Evolutionary conservation across 177 flowering plant species (phyloP).

Genomic region (Tripterygium wilfordii): DNA sequence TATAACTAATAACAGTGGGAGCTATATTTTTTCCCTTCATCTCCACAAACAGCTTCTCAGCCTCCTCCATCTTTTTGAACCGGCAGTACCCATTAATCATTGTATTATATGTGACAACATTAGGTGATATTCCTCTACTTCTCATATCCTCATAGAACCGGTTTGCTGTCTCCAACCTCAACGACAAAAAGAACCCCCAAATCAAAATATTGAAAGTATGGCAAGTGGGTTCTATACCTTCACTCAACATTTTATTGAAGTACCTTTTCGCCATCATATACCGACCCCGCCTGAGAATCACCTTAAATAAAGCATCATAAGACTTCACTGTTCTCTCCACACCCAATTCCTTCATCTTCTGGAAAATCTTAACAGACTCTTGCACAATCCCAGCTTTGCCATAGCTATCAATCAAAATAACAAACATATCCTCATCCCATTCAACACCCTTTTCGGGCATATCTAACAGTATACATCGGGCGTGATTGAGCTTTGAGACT

Average conservation of each 20-base stretch:
- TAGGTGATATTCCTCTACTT: conserved; percentile 51
- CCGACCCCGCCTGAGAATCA: conserved; percentile 71
- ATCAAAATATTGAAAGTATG: conserved; percentile 77
- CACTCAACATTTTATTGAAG: conserved; percentile 75
- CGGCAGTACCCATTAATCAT: conserved; percentile 79
- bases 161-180: conserved; percentile 59
- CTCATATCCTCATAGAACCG: conserved; percentile 88
- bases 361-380: conserved; percentile 82
- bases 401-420: conserved; percentile 66
- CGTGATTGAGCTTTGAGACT: conserved; percentile 72
- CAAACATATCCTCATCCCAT: conserved; percentile 90
- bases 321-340: conserved; percentile 52
- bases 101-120: conserved; percentile 80
- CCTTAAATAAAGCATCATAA: conserved; percentile 75
- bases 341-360: conserved; percentile 76
- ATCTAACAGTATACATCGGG: conserved; percentile 74
- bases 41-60: conserved; percentile 76
- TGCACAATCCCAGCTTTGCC: conserved; percentile 91
- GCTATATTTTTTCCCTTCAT: conserved; percentile 69
- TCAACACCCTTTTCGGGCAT: conserved; percentile 82
- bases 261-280: conserved; percentile 87
- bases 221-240: conserved; percentile 67
- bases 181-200: conserved; percentile 81
- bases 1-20: conserved; percentile 76
- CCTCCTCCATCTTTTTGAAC: conserved; percentile 70